Evolutionary conservation across 2,329 filamentous ascomycete genomes (phyloP), one percentile per base, ranked within the genome.

Genomic region (Cryphonectria carpinicola): DNA sequence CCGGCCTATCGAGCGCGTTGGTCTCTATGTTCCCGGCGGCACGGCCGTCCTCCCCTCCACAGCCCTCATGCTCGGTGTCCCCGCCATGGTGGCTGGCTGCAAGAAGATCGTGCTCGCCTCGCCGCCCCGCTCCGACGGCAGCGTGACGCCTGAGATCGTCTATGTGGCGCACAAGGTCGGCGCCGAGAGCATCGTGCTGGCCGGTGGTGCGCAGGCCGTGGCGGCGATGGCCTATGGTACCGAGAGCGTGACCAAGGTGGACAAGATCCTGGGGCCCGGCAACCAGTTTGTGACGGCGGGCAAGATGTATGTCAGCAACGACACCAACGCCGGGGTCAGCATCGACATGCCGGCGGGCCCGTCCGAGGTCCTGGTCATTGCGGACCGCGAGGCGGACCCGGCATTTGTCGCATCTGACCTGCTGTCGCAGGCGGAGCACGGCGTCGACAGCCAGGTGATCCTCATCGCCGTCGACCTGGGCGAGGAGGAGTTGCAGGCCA

Each of bases 261-360:
- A 99, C 86, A 99, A 99, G 88, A 98, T 99, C 76, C 89, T 98
- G 17, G 96, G 96, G 0, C 96, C 96, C 3, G 96, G 96, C 49
- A 99, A 99, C 82, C 96, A 98, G 81, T 99, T 98, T 79, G 96
- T 99, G 56, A 99, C 96, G 0, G 96, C 96, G 0, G 96, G 93
- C 67, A 99, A 99, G 88, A 99, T 99, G 96, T 88, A 95, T 76
- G 96, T 99, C 60, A 93, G 92, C 81, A 99, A 99, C 81, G 96
- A 99, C 80, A 98, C 96, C 61, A 97, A 94, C 72, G 96, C 96
- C 17, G 93, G 93, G 32, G 95, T 98, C 56, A 92, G 94, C 81
- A 99, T 99, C 77, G 96, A 99, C 79, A 99, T 99, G 96, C 96
- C 96, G 14, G 96, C 96, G 49, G 96, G 96, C 0, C 96, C 96